Conservation (phyloP, 306 rosid species). For the Prunus persica region Prunus_persica_NCBIv2 NC_034015.1:8242001-8242500, state of each 20-base stretch:
- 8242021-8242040: constrained; percentile 89
- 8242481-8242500: not conserved
- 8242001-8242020: constrained; percentile 66
- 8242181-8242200: constrained; percentile 82
- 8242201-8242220: constrained; percentile 89
- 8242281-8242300: constrained; percentile 65
- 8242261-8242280: constrained; percentile 86
- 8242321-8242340: constrained; percentile 94
- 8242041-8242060: constrained; percentile 92
- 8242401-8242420: constrained; percentile 89
- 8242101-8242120: constrained; percentile 75
- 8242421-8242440: not conserved
- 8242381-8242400: constrained; percentile 92
- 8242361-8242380: constrained; percentile 96
- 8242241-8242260: constrained; percentile 88
- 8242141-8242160: constrained; percentile 60
- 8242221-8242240: constrained; percentile 78
- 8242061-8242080: constrained; percentile 85
- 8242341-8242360: constrained; percentile 75
- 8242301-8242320: constrained; percentile 92
- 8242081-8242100: constrained; percentile 98
- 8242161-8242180: constrained; percentile 52
- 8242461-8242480: not conserved
- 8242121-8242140: constrained; percentile 69
- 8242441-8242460: not conserved